A percentile compares a stretch with the other conserved stretches of the same genome.
These are phyloP conservation scores for Malus asiatica DNA, from an alignment of 306 rosid species.

Conservation along the genomic window DNA sequence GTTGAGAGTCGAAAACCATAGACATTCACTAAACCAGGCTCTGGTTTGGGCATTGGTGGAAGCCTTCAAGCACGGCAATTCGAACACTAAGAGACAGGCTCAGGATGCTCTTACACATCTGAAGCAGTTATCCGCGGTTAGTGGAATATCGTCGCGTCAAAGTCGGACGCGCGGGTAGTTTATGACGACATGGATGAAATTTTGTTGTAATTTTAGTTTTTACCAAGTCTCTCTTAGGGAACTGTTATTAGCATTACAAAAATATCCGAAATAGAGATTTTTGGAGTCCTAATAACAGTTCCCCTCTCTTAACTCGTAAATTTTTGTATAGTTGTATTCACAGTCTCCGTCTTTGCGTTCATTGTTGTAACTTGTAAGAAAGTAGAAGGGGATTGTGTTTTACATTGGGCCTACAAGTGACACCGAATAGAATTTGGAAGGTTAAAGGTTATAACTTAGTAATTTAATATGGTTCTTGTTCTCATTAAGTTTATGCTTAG, in stretches of 20 bases:
- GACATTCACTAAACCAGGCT: conserved; percentile 39
- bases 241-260: too few species aligned
- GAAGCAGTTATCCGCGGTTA: conserved; percentile 38
- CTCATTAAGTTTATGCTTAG: too few species aligned
- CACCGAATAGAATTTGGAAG: too few species aligned
- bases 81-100: conserved; percentile 36
- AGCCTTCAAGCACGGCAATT: conserved; percentile 43
- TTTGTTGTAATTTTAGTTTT: too few species aligned
- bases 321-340: background rate
- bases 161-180: conserved; percentile 14
- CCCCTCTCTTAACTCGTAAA: background rate
- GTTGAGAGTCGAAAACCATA: conserved; percentile 39
- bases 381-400: background rate
- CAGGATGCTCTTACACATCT: conserved; percentile 42
- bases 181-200: too few species aligned
- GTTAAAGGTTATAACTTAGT: too few species aligned
- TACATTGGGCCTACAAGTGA: background rate
- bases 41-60: conserved; percentile 47
- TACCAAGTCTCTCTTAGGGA: background rate
- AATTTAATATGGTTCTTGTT: too few species aligned
- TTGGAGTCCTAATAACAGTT: too few species aligned
- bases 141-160: conserved; percentile 28
- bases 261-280: too few species aligned
- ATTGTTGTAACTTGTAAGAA: background rate
- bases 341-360: background rate